A percentile compares a stretch with the other conserved stretches of the same genome.
Conservation (phyloP, 2,329 filamentous ascomycete genomes). For the Aspergillus proliferans region DNA sequence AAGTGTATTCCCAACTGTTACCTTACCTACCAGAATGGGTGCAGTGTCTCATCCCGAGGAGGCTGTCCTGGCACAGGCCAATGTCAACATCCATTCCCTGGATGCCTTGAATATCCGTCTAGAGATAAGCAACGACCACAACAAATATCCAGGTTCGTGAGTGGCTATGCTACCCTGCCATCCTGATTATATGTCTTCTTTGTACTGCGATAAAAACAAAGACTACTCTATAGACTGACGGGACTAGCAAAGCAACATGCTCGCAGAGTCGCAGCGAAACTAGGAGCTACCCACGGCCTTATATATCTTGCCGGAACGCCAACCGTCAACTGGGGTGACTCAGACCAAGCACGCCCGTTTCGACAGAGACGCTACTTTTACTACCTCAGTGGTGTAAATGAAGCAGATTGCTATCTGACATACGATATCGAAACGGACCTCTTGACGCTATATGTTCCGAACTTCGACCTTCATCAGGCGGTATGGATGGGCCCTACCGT, state of each 20-base stretch:
- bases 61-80: conserved; percentile 4
- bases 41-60: neutral
- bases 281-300: conserved; percentile 42
- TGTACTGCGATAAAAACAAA: neutral
- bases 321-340: conserved; percentile 50
- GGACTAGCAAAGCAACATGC: conserved; percentile 46
- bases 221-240: neutral
- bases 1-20: neutral
- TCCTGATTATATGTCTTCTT: conserved; percentile 1
- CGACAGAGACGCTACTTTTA: conserved; percentile 58
- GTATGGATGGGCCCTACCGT: conserved; percentile 40
- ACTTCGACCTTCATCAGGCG: conserved; percentile 50
- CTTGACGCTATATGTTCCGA: conserved; percentile 68
- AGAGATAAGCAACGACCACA: conserved; percentile 20
- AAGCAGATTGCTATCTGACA: conserved; percentile 50
- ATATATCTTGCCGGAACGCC: conserved; percentile 53
- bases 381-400: conserved; percentile 52
- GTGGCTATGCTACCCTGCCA: conserved; percentile 1
- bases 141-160: conserved; percentile 38
- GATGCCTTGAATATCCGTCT: conserved; percentile 28
- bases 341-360: conserved; percentile 52
- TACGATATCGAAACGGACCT: conserved; percentile 56
- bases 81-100: conserved; percentile 18
- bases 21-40: too few species aligned
- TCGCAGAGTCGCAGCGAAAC: conserved; percentile 38